These are phyloP conservation scores for Phytopythium chamaehyphon DNA, from an alignment of 352 stramenopile species.

Conservation along the genomic window DNA sequence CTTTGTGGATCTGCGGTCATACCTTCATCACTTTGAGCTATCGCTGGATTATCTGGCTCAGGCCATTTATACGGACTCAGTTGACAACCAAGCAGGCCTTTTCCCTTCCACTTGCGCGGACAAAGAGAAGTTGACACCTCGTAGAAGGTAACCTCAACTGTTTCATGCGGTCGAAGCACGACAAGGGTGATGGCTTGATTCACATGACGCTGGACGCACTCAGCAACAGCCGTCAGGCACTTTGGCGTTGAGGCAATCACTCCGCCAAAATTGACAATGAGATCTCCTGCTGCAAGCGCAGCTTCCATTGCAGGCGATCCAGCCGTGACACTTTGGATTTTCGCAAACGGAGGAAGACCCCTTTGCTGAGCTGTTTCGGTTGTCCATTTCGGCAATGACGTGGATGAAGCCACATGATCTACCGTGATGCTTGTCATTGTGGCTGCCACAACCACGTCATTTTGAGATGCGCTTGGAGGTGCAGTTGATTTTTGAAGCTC, in stretches of 20 bases:
- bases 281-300: slow-evolving; percentile 29
- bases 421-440: no score
- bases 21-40: no score
- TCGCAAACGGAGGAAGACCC: slow-evolving; percentile 32
- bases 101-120: slow-evolving; percentile 58
- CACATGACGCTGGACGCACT: slow-evolving; percentile 43
- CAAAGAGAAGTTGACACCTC: slow-evolving; percentile 15
- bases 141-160: slow-evolving; percentile 7
- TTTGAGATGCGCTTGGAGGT: no score
- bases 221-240: slow-evolving; percentile 44
- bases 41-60: neutral
- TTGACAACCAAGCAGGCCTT: slow-evolving; percentile 59
- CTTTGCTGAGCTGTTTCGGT: slow-evolving; percentile 3
- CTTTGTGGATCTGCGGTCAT: no score
- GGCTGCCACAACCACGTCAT: neutral
- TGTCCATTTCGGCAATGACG: neutral
- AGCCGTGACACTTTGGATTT: slow-evolving; percentile 36
- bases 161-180: slow-evolving; percentile 21
- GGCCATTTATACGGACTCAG: slow-evolving; percentile 60
- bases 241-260: slow-evolving; percentile 41
- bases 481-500: no score
- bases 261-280: slow-evolving; percentile 48
- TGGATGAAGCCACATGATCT: no score
- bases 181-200: slow-evolving; percentile 27
- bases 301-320: slow-evolving; percentile 47